Base-by-base conservation (phyloP, 805 yeast species). In the Candida glaebosa region DNA sequence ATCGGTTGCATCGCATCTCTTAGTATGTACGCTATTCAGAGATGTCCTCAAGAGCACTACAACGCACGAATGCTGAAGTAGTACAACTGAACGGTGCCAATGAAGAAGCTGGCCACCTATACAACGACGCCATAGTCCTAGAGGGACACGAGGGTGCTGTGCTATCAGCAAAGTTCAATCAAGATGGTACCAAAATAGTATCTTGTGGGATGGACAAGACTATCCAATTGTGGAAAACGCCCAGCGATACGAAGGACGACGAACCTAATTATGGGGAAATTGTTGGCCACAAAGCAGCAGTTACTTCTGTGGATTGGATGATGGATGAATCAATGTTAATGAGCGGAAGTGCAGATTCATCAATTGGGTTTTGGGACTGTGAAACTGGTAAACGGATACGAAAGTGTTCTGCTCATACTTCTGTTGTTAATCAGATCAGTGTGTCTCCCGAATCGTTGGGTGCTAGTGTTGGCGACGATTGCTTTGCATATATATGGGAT, bases 391-490 rank as follows among this genome's bases (percentile, higher is more conserved):
- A 54, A 33, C 71, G 83, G 45, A 46, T 75, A 10, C 64, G 83
- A 33, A 82, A 79, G 37, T 75, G 76, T 15, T 53, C 52, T n/a
- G 79, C 76, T 1, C 84, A 81, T 52, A 61, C 58, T 3, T 39
- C 45, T 9, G 69, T 75, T 4, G 78, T 84, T 2, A 85, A 86
- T 52, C 75, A 81, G 46, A 61, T 85, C 2, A 73, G 58, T 17
- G 54, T 57, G 8, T 43, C 53, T 43, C 53, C 49, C 41, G 57
- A 65, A 34, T 41, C 61, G 6, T 8, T 39, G 1, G 71, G 76
- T 2, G 40, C 56, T 8, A 75, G 86, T 28, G 87, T 78, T 3
- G 71, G 82, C 7, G 95, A 87, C 49, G 88, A 82, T 51, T 87
- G 89, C 0, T 44, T 61, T 2, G 65, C 76, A 1, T 64, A 65